A percentile compares a stretch with the other conserved stretches of the same genome.
Evolutionary conservation across 768 basidiomycete species (phyloP).

Genomic region (Tulasnella sp.): DNA sequence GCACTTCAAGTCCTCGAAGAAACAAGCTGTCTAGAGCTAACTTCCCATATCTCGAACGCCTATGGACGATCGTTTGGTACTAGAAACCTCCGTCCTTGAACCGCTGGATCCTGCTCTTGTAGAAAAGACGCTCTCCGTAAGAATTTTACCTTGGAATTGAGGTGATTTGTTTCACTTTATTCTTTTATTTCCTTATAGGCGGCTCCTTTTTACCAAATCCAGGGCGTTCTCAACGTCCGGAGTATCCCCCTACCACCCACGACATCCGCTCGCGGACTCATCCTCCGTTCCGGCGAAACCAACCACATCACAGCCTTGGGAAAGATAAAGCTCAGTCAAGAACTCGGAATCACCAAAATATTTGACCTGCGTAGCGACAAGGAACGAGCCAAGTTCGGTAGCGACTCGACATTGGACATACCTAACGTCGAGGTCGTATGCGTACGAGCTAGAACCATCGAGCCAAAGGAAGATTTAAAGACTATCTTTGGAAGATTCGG

Average conservation of each 20-base stretch:
- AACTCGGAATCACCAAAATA: slow-evolving; percentile 60
- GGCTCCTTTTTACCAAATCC: background rate
- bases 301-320: slow-evolving; percentile 59
- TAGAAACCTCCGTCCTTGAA: background rate
- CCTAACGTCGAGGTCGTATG: slow-evolving; percentile 49
- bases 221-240: slow-evolving; percentile 1
- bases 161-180: background rate
- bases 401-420: slow-evolving; percentile 55
- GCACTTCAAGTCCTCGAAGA: too few species aligned
- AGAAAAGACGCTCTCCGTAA: background rate
- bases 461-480: slow-evolving; percentile 1
- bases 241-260: background rate
- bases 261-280: background rate
- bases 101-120: background rate
- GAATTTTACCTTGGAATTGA: background rate
- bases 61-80: background rate
- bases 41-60: too few species aligned
- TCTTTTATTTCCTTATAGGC: background rate
- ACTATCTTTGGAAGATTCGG: background rate
- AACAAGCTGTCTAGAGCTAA: too few species aligned
- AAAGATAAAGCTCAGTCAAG: slow-evolving; percentile 47
- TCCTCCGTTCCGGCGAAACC: slow-evolving; percentile 69
- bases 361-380: slow-evolving; percentile 78
- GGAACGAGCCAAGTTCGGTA: slow-evolving; percentile 68
- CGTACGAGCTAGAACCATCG: slow-evolving; percentile 2